Percentiles rank a stretch among this genome's conserved stretches.
These are phyloP conservation scores for Phlegmacium glaucopus DNA, from an alignment of 768 basidiomycete species.

Conservation along the genomic window DNA sequence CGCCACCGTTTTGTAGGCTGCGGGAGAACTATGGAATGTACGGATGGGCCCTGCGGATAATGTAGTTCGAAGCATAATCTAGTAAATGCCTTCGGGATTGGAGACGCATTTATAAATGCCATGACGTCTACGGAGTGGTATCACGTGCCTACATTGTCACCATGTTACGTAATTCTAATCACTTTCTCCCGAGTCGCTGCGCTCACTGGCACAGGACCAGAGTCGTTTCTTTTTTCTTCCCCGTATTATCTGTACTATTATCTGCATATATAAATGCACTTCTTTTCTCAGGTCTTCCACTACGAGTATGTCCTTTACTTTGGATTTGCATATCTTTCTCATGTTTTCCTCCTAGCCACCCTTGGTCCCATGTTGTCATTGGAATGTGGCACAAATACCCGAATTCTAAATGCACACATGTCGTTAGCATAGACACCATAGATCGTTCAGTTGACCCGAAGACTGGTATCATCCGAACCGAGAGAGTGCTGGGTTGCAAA, in stretches of 20 bases:
- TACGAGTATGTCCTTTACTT: slow-evolving; percentile 64
- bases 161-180: too few relatives aligned
- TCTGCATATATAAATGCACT: slow-evolving; percentile 57
- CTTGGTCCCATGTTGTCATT: slow-evolving; percentile 88
- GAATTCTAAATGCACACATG: slow-evolving; percentile 88
- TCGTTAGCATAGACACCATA: slow-evolving; percentile 82
- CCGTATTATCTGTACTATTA: slow-evolving; percentile 28
- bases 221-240: slow-evolving; percentile 5
- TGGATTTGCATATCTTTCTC: slow-evolving; percentile 11
- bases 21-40: slow-evolving; percentile 20
- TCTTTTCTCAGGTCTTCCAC: slow-evolving; percentile 80
- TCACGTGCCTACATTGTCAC: too few relatives aligned
- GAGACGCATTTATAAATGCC: too few relatives aligned
- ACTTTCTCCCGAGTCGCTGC: too few relatives aligned
- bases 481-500: slow-evolving; percentile 86
- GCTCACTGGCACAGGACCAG: neutral
- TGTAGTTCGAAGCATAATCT: too few relatives aligned
- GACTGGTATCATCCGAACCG: slow-evolving; percentile 89
- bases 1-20: slow-evolving; percentile 34
- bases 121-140: too few relatives aligned
- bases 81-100: too few relatives aligned
- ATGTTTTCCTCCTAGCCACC: slow-evolving; percentile 50
- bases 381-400: slow-evolving; percentile 97
- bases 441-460: slow-evolving; percentile 79
- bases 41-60: too few relatives aligned